Percentiles rank a stretch among this genome's conserved stretches.
Evolutionary conservation across 306 rosid species (phyloP).

Genomic region (Pterocarpus macrocarpus): DNA sequence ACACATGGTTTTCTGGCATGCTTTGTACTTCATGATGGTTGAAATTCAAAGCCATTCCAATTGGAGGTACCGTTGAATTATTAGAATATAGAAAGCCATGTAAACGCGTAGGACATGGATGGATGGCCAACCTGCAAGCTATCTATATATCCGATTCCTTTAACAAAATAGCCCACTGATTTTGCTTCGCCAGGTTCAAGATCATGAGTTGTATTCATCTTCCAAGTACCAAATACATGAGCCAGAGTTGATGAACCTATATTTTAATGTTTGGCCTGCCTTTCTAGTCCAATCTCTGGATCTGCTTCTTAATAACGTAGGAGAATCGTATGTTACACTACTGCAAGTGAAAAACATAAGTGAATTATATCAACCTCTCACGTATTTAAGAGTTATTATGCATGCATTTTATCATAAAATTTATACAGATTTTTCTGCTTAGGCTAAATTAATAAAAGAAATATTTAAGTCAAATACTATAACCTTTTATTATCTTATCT

Average conservation of each 20-base stretch:
- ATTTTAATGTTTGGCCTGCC: background rate
- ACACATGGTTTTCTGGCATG: slow-evolving; percentile 31
- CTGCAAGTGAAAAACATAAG: background rate
- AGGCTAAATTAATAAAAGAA: background rate
- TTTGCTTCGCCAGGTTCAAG: background rate
- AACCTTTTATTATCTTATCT: background rate
- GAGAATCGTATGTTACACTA: background rate
- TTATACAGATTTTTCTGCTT: background rate
- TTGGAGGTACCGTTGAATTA: background rate
- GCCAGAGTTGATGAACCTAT: background rate
- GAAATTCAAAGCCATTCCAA: too few species aligned
- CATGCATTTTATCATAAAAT: background rate
- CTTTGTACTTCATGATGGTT: background rate
- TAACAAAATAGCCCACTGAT: slow-evolving; percentile 3
- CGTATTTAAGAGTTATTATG: background rate
- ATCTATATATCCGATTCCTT: background rate
- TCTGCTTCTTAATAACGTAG: background rate
- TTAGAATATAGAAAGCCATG: background rate
- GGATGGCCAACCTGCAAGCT: slow-evolving; percentile 15
- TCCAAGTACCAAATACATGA: background rate
- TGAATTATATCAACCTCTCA: background rate
- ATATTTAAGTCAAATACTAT: background rate
- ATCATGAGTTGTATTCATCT: background rate
- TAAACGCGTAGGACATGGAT: background rate
- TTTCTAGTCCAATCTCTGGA: background rate